Evolutionary conservation across 768 basidiomycete species (phyloP), one percentile per base, ranked within the genome.

Genomic region (Calvatia gigantea): DNA sequence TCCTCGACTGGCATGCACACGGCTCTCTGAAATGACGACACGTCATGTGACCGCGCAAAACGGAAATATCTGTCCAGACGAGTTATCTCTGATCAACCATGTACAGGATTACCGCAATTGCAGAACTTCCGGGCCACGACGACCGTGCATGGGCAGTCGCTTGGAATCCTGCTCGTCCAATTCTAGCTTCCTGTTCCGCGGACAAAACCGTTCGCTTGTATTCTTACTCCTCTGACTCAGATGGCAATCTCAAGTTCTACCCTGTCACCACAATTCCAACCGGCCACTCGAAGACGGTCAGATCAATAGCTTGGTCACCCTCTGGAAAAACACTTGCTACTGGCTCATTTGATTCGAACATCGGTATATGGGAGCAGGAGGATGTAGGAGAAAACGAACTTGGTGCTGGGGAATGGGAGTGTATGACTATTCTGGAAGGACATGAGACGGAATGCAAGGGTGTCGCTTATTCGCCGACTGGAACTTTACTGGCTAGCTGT

Each of bases 361-460:
- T 98, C 32, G 90, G 88, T 1, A 78, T 98, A 33, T 98, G 94
- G 94, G 92, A 92, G 64, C 83, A 83, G 58, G 83, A 84, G 50
- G 70, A 65, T 6, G 71, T 68, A 12, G 68, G 69, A 5, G 74
- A 60, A 4, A 67, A 62, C 1, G 69, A 57, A 1, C 57, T 58
- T 11, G 64, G 64, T 19, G 67, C 64, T 6, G 80, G 78, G 11
- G 88, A 91, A 49, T 96, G 94, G 94, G 93, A 97, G 64, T 95
- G 91, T 63, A 80, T 86, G 58, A 87, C 86, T 46, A 81, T 88
- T 35, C 70, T 98, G 19, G 94, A 98, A 67, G 96, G 97, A 0
- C 97, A 98, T 66, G 96, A 98, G 67, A 94, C 87, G 8, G 96
- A 99, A 68, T 98, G 95, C 75, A 98, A 98, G 74, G 80, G 86